Evolutionary conservation across 176 grass and related monocot species (phyloP), one percentile per base, ranked within the genome.

Genomic region (Juncus inflexus): DNA sequence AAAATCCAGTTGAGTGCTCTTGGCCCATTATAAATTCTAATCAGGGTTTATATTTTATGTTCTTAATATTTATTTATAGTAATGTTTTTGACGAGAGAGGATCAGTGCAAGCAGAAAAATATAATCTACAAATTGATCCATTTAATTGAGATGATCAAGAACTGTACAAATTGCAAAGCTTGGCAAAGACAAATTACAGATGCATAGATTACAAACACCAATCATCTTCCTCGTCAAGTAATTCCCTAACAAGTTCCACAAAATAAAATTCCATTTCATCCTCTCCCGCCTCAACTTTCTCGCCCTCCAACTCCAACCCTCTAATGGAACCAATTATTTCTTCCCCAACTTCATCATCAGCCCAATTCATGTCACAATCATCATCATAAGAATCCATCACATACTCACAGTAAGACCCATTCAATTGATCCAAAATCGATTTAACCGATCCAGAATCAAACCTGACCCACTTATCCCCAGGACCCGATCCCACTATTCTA

Each of bases 171-270:
- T 28, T 28, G 19, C 19, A 28, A 28, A 28, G 19, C 19, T 28
- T 28, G 19, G 19, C 19, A 28, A 28, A 28, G 19, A 28, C 19
- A 28, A 28, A 28, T 28, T 28, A 28, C 19, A 28, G 19, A 28
- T 28, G 19, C 19, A 28, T 28, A 28, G 19, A 28, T 28, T 28
- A 28, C 19, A 28, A 37, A 62, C 42, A 74, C 45, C 70, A 62
- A 74, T 62, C 57, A 49, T 14, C 40, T 52, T 59, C 59, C 5
- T 42, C 45, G 3, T 74, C 12, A 28, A 28, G 19, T 35, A 15
- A 74, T 47, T 62, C 45, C 70, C 57, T 67, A 11, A 67, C 47
- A 67, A 67, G 51, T 52, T 67, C 28, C 36, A 67, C 64, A 37
- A 67, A 51, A 62, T 37, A 51, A 55, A 62, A 51, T 60, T 55